phyloP scores from a whole-genome alignment of 108 stramenopile species.

The Fistulifera pelliculosa region DNA sequence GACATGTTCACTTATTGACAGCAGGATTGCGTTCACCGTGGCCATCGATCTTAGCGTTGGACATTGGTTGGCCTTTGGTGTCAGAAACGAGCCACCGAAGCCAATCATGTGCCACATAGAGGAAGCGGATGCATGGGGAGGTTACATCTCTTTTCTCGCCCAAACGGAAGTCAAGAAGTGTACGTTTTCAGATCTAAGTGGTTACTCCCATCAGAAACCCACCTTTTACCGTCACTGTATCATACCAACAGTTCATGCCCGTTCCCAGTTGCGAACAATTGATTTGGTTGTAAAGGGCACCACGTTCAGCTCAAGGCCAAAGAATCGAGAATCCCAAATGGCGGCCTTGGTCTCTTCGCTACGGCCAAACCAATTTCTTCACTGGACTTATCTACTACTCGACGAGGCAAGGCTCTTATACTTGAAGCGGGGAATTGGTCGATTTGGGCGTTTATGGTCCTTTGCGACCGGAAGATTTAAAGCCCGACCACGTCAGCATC shows the following conservation, averaged over 20 bases:
- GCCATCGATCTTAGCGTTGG: too few relatives aligned
- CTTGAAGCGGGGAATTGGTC: constrained; percentile 30
- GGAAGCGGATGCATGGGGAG: not conserved
- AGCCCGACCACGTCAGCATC: constrained; percentile 28
- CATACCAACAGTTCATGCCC: not conserved
- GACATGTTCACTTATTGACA: too few relatives aligned
- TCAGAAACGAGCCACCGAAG: too few relatives aligned
- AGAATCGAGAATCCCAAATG: constrained; percentile 19
- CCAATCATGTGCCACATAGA: too few relatives aligned
- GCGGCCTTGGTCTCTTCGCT: constrained; percentile 33
- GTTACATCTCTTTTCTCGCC: not conserved
- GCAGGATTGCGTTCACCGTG: too few relatives aligned
- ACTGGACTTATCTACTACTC: not conserved
- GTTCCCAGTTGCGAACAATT: not conserved
- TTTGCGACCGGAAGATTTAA: constrained; percentile 28
- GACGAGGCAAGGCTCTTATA: not conserved
- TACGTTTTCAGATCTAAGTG: not conserved
- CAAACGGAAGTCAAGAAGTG: too few relatives aligned
- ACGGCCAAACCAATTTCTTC: not conserved
- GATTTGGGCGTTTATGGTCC: constrained; percentile 63
- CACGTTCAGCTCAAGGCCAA: constrained; percentile 17
- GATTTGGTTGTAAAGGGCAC: constrained; percentile 7
- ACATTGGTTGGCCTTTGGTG: too few relatives aligned
- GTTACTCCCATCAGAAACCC: not conserved
- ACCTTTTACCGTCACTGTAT: too few relatives aligned